phyloP scores from a whole-genome alignment of 148 eudicot genomes.

The Rhododendron ferrugineum region DNA sequence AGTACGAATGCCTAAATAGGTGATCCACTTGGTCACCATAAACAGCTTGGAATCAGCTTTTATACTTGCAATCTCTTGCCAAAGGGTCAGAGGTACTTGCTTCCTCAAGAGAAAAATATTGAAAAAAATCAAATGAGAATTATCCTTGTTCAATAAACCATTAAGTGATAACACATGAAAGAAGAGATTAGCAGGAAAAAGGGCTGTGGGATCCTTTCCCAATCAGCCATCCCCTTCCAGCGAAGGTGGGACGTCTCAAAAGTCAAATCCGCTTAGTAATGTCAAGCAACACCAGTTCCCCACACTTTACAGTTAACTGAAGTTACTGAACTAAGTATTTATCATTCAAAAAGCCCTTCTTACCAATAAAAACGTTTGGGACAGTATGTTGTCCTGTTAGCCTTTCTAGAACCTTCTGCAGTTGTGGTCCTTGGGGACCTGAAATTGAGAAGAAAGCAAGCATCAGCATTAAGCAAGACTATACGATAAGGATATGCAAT shows the following conservation, averaged over 20 bases:
- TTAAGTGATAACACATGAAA: neutral
- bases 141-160: neutral
- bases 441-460: constrained; percentile 14
- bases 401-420: constrained; percentile 78
- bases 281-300: neutral
- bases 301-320: neutral
- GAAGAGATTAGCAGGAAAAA: neutral
- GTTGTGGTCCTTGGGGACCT: constrained; percentile 89
- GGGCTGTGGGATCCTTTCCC: neutral
- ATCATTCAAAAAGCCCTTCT: constrained; percentile 9
- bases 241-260: neutral
- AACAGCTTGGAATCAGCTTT: neutral
- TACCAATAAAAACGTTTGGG: constrained; percentile 93
- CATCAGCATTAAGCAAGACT: neutral
- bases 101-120: neutral
- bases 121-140: neutral
- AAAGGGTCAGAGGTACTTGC: neutral
- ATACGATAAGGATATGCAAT: neutral
- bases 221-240: neutral
- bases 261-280: neutral
- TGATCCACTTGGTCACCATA: neutral
- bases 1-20: neutral
- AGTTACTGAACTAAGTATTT: neutral
- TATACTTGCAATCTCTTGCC: neutral
- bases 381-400: constrained; percentile 87